Percentiles rank a stretch among this genome's conserved stretches.
Conservation (phyloP, 2,329 filamentous ascomycete species). For the Sarocladium kiliense region DNA sequence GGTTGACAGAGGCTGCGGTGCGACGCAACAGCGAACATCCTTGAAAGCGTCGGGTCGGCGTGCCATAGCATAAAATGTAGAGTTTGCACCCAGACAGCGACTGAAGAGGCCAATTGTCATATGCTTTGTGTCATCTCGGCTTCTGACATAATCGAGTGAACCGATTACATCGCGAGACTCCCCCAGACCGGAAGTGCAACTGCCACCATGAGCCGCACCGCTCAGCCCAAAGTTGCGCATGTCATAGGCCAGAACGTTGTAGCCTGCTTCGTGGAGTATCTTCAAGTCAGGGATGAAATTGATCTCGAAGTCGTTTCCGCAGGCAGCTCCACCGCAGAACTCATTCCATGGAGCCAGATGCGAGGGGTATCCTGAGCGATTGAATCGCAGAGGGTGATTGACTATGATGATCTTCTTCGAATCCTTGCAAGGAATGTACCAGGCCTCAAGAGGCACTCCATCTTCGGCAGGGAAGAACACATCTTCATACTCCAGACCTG, state of each 20-base stretch:
- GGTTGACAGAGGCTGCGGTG: constrained; percentile 8
- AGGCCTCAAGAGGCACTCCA: constrained; percentile 9
- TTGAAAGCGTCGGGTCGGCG: constrained; percentile 3
- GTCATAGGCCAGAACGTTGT: constrained; percentile 27
- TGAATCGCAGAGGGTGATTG: constrained; percentile 10
- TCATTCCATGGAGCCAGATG: constrained; percentile 7
- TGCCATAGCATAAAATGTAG: constrained; percentile 10
- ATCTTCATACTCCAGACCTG: constrained; percentile 10
- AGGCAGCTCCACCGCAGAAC: constrained; percentile 1
- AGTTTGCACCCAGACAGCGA: constrained; percentile 10
- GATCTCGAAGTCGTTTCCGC: constrained; percentile 6
- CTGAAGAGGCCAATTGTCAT: constrained; percentile 9
- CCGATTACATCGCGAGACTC: constrained; percentile 12
- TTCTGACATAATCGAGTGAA: constrained; percentile 7
- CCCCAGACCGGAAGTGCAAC: not conserved
- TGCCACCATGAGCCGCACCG: constrained; percentile 3
- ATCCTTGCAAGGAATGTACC: constrained; percentile 8
- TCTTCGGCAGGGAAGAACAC: constrained; percentile 10
- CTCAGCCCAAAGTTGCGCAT: constrained; percentile 10
- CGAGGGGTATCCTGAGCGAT: constrained; percentile 7
- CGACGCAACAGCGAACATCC: constrained; percentile 3
- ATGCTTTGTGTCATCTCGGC: constrained; percentile 5
- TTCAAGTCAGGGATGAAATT: constrained; percentile 13
- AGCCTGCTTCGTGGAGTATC: constrained; percentile 11
- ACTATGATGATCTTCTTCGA: constrained; percentile 10